phyloP scores from a whole-genome alignment of 495 filamentous ascomycete species.

The Neurospora discreta region DNA sequence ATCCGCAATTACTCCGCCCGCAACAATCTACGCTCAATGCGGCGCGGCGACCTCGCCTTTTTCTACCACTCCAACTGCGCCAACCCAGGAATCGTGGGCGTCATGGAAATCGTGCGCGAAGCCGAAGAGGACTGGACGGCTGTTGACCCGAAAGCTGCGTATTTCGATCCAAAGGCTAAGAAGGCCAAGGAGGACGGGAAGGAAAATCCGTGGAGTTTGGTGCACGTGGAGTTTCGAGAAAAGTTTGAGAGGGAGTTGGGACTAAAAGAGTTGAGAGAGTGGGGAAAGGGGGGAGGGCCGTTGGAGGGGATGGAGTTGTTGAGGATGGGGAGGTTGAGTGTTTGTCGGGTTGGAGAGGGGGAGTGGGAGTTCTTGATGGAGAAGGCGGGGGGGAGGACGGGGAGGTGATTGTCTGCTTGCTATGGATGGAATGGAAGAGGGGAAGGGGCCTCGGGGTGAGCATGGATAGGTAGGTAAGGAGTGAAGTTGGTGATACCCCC shows the following conservation, averaged over 20 bases:
- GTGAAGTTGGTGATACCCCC: background rate
- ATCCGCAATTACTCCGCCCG: constrained; percentile 49
- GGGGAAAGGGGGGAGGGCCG: constrained; percentile 40
- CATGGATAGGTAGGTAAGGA: constrained; percentile 8
- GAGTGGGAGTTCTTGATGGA: constrained; percentile 77
- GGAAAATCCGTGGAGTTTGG: constrained; percentile 60
- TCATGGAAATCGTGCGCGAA: constrained; percentile 84
- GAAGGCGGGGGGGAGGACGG: constrained; percentile 32
- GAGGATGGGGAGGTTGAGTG: constrained; percentile 69
- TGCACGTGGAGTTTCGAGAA: constrained; percentile 73
- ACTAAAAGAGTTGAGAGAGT: constrained; percentile 61
- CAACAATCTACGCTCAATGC: constrained; percentile 86
- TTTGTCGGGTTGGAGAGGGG: constrained; percentile 56
- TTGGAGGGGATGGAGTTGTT: constrained; percentile 79
- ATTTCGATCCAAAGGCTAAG: constrained; percentile 66
- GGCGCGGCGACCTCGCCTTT: constrained; percentile 81
- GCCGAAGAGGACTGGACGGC: constrained; percentile 72
- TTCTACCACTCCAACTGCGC: constrained; percentile 98
- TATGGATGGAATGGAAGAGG: too few relatives aligned
- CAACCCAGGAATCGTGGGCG: constrained; percentile 79
- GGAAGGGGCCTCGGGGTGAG: constrained; percentile 10
- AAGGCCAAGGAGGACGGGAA: constrained; percentile 40
- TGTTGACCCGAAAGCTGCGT: constrained; percentile 64
- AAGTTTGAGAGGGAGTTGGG: constrained; percentile 67
- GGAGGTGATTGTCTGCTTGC: background rate